A percentile compares a stretch with the other conserved stretches of the same genome.
phyloP scores from a whole-genome alignment of 345 rosid genomes.

The Melastoma malabathricum region DNA sequence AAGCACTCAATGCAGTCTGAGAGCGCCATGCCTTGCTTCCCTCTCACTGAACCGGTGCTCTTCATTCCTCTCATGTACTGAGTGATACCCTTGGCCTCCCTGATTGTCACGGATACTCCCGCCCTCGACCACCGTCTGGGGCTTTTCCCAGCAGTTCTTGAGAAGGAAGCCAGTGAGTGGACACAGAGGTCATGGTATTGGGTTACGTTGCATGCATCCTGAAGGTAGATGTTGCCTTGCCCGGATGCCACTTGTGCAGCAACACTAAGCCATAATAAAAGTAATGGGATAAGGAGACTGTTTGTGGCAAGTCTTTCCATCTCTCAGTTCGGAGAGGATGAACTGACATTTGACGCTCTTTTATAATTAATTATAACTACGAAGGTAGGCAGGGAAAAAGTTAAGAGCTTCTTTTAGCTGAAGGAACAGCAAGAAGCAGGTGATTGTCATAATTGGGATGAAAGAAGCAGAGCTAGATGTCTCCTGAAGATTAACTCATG shows the following conservation, averaged over 20 bases:
- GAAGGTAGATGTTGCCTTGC: conserved; percentile 20
- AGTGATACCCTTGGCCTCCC: conserved; percentile 34
- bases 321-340: too few species aligned
- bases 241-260: conserved; percentile 8
- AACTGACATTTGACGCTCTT: too few species aligned
- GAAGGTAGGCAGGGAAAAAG: background rate
- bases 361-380: too few species aligned
- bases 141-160: conserved; percentile 39
- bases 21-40: conserved; percentile 38
- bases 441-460: conserved; percentile 14
- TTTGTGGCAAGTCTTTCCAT: too few species aligned
- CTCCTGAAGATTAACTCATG: conserved; percentile 1
- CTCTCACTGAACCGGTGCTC: conserved; percentile 7
- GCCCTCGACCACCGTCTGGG: conserved; percentile 80
- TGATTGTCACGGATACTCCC: conserved; percentile 59
- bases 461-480: conserved; percentile 9
- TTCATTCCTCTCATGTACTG: conserved; percentile 20
- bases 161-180: conserved; percentile 45
- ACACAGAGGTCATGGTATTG: conserved; percentile 49
- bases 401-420: conserved; percentile 7
- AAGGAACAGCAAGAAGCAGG: conserved; percentile 22
- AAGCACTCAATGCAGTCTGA: conserved; percentile 59
- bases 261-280: conserved; percentile 17
- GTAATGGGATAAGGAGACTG: background rate
- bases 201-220: conserved; percentile 71